Base-by-base conservation (phyloP, 2,329 filamentous ascomycete genomes). In the Atkinsonella hypoxylon region DNA sequence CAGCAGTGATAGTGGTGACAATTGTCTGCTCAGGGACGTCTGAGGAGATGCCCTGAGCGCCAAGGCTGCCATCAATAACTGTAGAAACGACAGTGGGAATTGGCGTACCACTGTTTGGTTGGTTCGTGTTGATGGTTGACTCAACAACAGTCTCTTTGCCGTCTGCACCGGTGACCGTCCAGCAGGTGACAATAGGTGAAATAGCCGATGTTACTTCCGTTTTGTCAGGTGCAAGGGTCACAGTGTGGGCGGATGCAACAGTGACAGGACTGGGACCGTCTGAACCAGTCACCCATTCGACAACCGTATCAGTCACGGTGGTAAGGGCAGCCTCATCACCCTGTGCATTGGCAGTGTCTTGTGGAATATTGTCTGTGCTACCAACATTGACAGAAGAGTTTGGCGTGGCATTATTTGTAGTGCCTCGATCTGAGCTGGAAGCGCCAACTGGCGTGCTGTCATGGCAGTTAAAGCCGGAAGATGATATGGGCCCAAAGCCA, bases 91-190 rank as follows among this genome's bases (percentile, higher is more conserved):
- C 31, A 4, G 41, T 36, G 4, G 46, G 26, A 6, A 17, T 9
- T 11, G 31, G 45, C 4, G 8, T 18, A 12, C 44, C 47, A 6
- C 42, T 47, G n/a, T 43, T 49, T 15, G 7, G 47, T 34, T 38
- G 40, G 9, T 13, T 38, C n/a, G 53, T 50, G 40, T 30, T 38
- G 40, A 48, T 17, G 26, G 61, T 63, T 10, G 65, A 66, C 45
- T 68, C 62, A 15, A 68, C 52, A 15, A 66, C 57, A 8, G 66
- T 68, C 11, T 63, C 59, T 44, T 53, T 56, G 34, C 56, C 56
- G 30, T 58, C 56, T 26, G 55, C 18, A 12, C 56, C 56, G 22
- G 56, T 49, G 17, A 55, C 18, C 4, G 56, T 58, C 52, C 51
- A 57, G 51, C 56, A 57, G 38, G 55, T 57, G 32, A 58, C 53